Conservation (phyloP, 371 early-diverging fungal genomes). For the Dichotomocladium elegans region DNA sequence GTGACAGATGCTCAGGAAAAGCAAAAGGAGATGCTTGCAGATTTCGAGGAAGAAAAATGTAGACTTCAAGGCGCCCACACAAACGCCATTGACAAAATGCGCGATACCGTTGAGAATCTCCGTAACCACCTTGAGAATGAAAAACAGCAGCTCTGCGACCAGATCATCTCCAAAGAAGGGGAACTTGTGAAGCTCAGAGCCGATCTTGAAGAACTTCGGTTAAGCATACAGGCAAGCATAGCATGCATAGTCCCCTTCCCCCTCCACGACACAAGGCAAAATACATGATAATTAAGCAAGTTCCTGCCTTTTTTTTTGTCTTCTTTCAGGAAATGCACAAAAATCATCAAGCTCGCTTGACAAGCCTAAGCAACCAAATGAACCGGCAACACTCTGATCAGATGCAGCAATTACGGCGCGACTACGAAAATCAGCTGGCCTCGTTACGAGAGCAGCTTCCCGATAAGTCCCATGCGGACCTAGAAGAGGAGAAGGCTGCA, state of each 20-base stretch:
- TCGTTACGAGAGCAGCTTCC: slow-evolving; percentile 6
- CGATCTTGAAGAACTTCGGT: slow-evolving; percentile 16
- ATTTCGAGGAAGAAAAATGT: neutral
- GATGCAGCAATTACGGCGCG: slow-evolving; percentile 7
- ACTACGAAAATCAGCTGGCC: slow-evolving; percentile 10
- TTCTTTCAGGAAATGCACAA: slow-evolving; percentile 22
- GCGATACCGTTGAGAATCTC: slow-evolving; percentile 8
- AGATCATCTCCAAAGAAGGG: slow-evolving; percentile 5
- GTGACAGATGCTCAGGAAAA: too few relatives aligned
- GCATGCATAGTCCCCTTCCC: too few relatives aligned
- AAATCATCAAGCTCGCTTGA: slow-evolving; percentile 17
- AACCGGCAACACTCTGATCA: slow-evolving; percentile 16
- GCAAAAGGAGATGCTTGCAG: too few relatives aligned
- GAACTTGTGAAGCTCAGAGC: slow-evolving; percentile 14
- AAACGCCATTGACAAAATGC: neutral
- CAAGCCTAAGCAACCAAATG: slow-evolving; percentile 14
- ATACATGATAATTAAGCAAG: too few relatives aligned
- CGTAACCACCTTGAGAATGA: slow-evolving; percentile 19
- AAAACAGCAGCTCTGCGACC: slow-evolving; percentile 8
- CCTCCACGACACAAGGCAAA: neutral
- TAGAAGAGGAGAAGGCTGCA: neutral
- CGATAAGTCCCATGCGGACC: slow-evolving; percentile 5
- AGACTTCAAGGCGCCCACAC: neutral
- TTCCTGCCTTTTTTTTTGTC: too few relatives aligned
- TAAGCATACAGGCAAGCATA: slow-evolving; percentile 8